Evolutionary conservation across 2,329 filamentous ascomycete genomes (phyloP), one percentile per base, ranked within the genome.

Genomic region (Eutypella sp.): DNA sequence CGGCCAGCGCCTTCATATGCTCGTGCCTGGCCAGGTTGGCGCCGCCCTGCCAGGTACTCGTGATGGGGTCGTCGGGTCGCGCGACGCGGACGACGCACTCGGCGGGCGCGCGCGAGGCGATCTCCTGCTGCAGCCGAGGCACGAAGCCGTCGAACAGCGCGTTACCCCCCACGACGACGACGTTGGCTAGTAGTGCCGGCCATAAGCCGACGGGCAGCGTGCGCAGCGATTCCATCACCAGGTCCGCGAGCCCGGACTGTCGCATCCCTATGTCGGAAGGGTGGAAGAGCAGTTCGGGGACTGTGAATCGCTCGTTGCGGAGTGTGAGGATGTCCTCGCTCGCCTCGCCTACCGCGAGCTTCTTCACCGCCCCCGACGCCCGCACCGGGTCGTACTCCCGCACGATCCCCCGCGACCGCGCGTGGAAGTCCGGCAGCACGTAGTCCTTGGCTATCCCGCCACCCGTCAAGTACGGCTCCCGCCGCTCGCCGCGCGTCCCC

Each of bases 161-260:
- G 60, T 89, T 96, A 3, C 93, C 93, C 2, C 93, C 93, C 0
- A 96, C 88, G 0, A 96, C 84, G 3, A 96, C 70, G 4, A 97
- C 79, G 55, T 97, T 99, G 31, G 89, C 85, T 40, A 97, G 68
- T 54, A 96, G 78, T 0, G 84, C 84, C 1, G 90, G 87, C 79
- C 89, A 91, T 7, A 97, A 69, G 0, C 87, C 88, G n/a, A 87
- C 75, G 0, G 93, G 93, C 9, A 97, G 67, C 11, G 74, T 74
- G 8, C 80, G 76, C 13, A 99, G 67, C 11, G 84, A 87, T 63
- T 96, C 84, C 67, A 93, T 74, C 10, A 96, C 78, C n/a, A 89
- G 77, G 40, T 91, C 87, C 0, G 89, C 80, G 18, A 99, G 73
- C 0, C 93, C 93, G 1, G 85, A 82, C 58, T 95, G 88, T 40